Evolutionary conservation across 78 protist species (phyloP).

Genomic region (Chrysochromulina parva): DNA sequence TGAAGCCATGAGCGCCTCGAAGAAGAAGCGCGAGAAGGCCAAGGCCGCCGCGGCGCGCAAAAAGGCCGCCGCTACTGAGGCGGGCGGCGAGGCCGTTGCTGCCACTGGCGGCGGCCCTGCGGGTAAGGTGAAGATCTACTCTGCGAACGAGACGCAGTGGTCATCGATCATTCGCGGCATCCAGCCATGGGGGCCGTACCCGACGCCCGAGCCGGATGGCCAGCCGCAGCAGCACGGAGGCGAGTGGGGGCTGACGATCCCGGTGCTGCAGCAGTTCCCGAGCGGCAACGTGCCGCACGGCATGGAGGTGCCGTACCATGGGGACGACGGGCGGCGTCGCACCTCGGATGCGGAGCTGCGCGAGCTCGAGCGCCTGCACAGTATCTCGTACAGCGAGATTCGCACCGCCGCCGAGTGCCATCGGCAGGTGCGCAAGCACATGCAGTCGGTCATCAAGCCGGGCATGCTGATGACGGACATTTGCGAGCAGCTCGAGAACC

Average conservation of each 20-base stretch:
- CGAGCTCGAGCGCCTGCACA: conserved; percentile 63
- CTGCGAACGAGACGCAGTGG: background rate
- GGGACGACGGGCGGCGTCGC: conserved; percentile 62
- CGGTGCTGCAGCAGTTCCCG: conserved; percentile 60
- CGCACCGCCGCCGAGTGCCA: conserved; percentile 95
- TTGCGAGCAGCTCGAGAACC: conserved; percentile 75
- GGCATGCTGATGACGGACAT: conserved; percentile 82
- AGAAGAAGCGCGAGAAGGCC: background rate
- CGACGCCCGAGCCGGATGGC: background rate
- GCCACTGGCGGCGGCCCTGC: background rate
- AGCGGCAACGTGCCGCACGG: conserved; percentile 54
- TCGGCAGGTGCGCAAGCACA: conserved; percentile 74
- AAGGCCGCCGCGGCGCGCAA: conserved; percentile 8
- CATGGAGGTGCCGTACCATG: conserved; percentile 49
- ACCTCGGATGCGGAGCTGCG: conserved; percentile 80
- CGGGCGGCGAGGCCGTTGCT: background rate
- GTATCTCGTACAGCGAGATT: conserved; percentile 59
- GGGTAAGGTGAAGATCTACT: too few species aligned
- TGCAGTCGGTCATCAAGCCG: conserved; percentile 71
- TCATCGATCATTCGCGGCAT: background rate
- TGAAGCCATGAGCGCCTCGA: background rate
- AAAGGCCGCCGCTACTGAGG: background rate
- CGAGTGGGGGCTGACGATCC: conserved; percentile 67
- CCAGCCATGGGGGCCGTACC: conserved; percentile 29
- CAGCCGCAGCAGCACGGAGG: conserved; percentile 29